phyloP scores from a whole-genome alignment of 345 rosid species.

The Angophora floribunda region DNA sequence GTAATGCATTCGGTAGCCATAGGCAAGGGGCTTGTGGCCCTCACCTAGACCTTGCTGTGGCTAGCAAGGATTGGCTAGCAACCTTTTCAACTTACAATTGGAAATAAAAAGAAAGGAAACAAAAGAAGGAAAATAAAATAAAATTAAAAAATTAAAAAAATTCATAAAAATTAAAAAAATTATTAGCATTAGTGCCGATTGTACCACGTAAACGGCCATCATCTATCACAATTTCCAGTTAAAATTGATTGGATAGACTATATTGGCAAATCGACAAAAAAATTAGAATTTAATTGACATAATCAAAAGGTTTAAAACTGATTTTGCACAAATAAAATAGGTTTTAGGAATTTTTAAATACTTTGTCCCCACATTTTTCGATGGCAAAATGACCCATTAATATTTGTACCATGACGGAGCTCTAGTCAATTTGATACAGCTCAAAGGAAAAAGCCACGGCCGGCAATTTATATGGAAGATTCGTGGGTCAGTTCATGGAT shows the following conservation, averaged over 20 bases:
- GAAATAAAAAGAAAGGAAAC: background rate
- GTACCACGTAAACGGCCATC: fast-evolving
- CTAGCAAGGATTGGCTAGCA: background rate
- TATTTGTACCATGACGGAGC: background rate
- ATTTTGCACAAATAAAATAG: too few relatives aligned
- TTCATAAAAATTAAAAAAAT: too few relatives aligned
- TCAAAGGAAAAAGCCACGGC: background rate
- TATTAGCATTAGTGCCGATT: fast-evolving
- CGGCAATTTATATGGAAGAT: background rate
- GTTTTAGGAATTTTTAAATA: too few relatives aligned
- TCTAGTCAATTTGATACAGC: background rate
- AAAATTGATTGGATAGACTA: fast-evolving
- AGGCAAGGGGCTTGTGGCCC: background rate
- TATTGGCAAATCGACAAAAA: fast-evolving
- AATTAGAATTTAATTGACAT: fast-evolving
- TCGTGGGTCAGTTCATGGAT: background rate
- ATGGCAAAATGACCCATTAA: background rate
- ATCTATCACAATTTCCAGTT: fast-evolving
- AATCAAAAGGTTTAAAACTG: too few relatives aligned
- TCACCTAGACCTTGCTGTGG: background rate
- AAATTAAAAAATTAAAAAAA: too few relatives aligned
- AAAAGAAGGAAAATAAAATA: too few relatives aligned
- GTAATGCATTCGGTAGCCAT: too few relatives aligned
- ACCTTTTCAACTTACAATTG: background rate
- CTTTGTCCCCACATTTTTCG: background rate